Evolutionary conservation across 1,139 yeast species (phyloP).

Genomic region (Lodderomyces oxycetoniae): DNA sequence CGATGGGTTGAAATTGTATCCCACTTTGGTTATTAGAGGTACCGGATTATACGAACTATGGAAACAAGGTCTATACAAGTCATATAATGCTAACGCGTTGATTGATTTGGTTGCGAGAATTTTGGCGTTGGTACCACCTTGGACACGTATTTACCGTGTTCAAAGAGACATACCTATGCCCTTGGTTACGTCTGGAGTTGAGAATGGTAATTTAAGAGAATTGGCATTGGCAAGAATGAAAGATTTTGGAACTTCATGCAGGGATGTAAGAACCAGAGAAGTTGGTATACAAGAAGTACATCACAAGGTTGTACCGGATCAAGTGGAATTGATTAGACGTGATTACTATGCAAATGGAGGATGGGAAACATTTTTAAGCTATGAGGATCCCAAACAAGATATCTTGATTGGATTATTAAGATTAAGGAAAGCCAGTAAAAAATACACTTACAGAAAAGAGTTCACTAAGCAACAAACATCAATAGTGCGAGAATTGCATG

Average conservation of each 20-base stretch:
- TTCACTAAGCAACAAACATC: constrained; percentile 82
- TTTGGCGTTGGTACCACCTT: constrained; percentile 94
- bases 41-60: constrained; percentile 96
- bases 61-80: constrained; percentile 93
- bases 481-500: constrained; percentile 92
- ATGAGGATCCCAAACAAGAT: constrained; percentile 97
- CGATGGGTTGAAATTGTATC: constrained; percentile 92
- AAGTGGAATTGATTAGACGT: constrained; percentile 90
- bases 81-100: constrained; percentile 90
- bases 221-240: constrained; percentile 96
- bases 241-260: constrained; percentile 92
- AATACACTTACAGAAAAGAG: constrained; percentile 87
- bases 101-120: constrained; percentile 94
- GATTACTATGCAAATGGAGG: constrained; percentile 98
- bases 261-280: constrained; percentile 98
- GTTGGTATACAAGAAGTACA: constrained; percentile 99
- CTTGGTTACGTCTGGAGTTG: constrained; percentile 94
- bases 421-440: constrained; percentile 82
- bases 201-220: constrained; percentile 94
- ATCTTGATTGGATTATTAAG: constrained; percentile 87
- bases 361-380: constrained; percentile 95
- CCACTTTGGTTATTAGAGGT: constrained; percentile 95
- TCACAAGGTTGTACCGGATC: constrained; percentile 95
- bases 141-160: constrained; percentile 98
- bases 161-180: constrained; percentile 99